Conservation (phyloP, 2,329 filamentous ascomycete genomes). For the Aspergillus pseudoterreus region DNA sequence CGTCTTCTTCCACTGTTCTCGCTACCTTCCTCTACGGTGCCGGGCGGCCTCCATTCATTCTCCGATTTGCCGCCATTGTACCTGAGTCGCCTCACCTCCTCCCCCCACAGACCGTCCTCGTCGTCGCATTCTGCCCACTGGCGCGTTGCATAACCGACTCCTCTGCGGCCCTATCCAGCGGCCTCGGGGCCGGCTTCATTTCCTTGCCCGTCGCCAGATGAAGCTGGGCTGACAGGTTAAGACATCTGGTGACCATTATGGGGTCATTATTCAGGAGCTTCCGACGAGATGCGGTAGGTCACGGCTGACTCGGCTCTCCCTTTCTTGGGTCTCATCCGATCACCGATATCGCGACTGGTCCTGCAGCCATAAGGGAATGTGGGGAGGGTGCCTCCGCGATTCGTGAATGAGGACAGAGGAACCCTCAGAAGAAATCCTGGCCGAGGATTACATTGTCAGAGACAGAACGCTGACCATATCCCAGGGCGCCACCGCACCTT, state of each 20-base stretch:
- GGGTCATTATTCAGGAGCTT: conserved; percentile 39
- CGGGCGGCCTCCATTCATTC: no score
- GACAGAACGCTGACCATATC: conserved; percentile 16
- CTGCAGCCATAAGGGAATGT: no score
- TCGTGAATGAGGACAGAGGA: no score
- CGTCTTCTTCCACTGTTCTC: no score
- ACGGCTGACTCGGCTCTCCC: conserved; percentile 13
- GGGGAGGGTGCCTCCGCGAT: no score
- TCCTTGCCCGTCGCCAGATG: conserved; percentile 23
- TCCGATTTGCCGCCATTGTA: conserved; percentile 2
- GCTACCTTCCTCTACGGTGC: no score
- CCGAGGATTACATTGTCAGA: not conserved
- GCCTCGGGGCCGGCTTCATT: conserved; percentile 18
- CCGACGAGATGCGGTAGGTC: conserved; percentile 35
- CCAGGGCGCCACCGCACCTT: conserved; percentile 48
- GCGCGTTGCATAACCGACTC: conserved; percentile 10
- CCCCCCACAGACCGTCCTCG: not conserved
- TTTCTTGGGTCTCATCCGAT: conserved; percentile 14
- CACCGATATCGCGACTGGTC: not conserved
- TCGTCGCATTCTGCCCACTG: conserved; percentile 5
- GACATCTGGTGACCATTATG: conserved; percentile 31
- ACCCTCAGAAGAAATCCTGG: no score
- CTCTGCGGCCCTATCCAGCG: conserved; percentile 11
- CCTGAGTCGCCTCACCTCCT: not conserved
- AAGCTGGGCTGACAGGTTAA: conserved; percentile 21